These are phyloP conservation scores for Medicago arabica DNA, from an alignment of 306 rosid species.

Conservation along the genomic window DNA sequence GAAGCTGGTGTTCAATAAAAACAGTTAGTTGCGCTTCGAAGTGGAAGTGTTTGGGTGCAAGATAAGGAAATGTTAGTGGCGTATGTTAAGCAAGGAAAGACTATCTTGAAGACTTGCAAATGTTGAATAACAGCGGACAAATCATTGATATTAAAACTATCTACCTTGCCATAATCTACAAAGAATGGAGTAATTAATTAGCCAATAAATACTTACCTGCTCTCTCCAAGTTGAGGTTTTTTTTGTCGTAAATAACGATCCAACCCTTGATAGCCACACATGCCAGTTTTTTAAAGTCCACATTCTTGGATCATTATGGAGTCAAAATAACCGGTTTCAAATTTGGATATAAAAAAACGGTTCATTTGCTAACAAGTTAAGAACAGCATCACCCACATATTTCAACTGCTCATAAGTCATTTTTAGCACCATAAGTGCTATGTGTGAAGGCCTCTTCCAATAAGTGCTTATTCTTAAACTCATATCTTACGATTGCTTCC, in stretches of 20 bases:
- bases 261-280: not conserved
- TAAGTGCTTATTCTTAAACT: not conserved
- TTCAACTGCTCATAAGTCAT: not conserved
- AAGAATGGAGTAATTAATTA: no score
- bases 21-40: no score
- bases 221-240: no score
- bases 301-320: not conserved
- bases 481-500: not conserved
- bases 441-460: conserved; percentile 5
- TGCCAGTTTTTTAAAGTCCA: not conserved
- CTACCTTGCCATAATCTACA: not conserved
- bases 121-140: no score
- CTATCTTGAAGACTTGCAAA: no score
- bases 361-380: not conserved
- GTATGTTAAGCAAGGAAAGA: no score
- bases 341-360: not conserved
- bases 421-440: not conserved
- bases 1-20: no score
- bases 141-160: no score
- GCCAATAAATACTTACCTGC: no score
- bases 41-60: no score
- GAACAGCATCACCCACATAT: not conserved
- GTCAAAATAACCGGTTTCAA: not conserved
- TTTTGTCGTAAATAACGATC: not conserved
- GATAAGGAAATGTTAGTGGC: no score